Evolutionary conservation across 257 asterid species (phyloP).

Genomic region (Solanum phureja): DNA sequence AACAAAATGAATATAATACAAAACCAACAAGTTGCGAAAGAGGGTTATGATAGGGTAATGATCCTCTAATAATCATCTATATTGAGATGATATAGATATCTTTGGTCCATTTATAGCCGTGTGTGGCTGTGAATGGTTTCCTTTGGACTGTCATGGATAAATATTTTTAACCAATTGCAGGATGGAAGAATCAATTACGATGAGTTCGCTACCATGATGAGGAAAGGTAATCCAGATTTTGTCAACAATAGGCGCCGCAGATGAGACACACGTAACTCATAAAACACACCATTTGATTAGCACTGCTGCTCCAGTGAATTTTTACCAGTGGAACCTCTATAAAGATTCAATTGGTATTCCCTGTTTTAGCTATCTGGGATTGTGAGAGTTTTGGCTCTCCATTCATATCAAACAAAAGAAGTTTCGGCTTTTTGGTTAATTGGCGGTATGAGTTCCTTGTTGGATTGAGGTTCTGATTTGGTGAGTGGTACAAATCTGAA

Average conservation of each 20-base stretch:
- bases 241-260: conserved; percentile 53
- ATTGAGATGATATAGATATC: neutral
- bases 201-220: conserved; percentile 85
- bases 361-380: neutral
- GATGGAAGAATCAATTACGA: conserved; percentile 89
- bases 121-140: neutral
- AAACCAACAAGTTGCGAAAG: neutral
- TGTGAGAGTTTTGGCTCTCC: neutral
- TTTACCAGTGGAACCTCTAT: neutral
- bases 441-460: neutral
- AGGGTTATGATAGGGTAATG: neutral
- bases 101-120: neutral
- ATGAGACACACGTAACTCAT: conserved; percentile 3
- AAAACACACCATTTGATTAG: neutral
- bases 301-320: neutral
- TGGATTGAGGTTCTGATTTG: neutral
- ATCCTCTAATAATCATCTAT: neutral
- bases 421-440: neutral
- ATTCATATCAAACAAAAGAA: neutral
- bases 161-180: conserved; percentile 24
- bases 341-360: neutral
- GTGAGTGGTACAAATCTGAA: neutral
- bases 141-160: neutral
- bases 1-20: neutral
- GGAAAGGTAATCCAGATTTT: conserved; percentile 68